Base-by-base conservation (phyloP, 2,329 filamentous ascomycete genomes). In the Rhinocladiella similis region DNA sequence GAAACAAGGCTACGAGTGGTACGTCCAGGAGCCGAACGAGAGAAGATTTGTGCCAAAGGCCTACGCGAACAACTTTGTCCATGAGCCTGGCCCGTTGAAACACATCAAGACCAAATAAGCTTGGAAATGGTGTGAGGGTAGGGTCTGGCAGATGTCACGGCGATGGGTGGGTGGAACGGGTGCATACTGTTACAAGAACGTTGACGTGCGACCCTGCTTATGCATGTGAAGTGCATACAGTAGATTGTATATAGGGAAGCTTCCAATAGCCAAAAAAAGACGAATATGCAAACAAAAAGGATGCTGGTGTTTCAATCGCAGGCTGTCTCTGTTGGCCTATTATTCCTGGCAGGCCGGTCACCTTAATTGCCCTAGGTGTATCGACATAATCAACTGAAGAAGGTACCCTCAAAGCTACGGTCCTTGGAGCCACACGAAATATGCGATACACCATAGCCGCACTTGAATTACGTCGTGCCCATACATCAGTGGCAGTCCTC, bases 1-100 rank as follows among this genome's bases (percentile, higher is more conserved):
- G 79, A 99, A 97, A 83, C 94, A 99, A 75, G 94, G 95, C 35
- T 99, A 99, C 72, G 93, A 99, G 73, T 99, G 96, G 76, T 97
- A 94, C 73, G 92, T 99, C 20, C 94, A 97, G 80, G 94, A 97
- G 77, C 93, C 94, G 35, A 95, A 97, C 70, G 84, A 85, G 75
- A 86, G 94, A 70, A 89, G 87, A 70, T 87, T 97, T 67, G 79
- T 85, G 14, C 90, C 91, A 59, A 99, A 99, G 84, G 89, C 90
- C 10, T 99, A 99, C 73, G 93, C 94, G 59, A 95, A 96, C 76
- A 96, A 97, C 79, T 99, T 97, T 75, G 71, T 92, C 62, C 92
- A 95, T 79, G 86, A 86, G 61, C 79, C 89, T 12, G 56, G 53
- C 12, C 43, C 59, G 16, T 79, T 97, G 72, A 97, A 97, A 83